Percentiles rank a stretch among this genome's conserved stretches.
Conservation (phyloP, 495 filamentous ascomycete genomes). For the Neurospora sp. region DNA sequence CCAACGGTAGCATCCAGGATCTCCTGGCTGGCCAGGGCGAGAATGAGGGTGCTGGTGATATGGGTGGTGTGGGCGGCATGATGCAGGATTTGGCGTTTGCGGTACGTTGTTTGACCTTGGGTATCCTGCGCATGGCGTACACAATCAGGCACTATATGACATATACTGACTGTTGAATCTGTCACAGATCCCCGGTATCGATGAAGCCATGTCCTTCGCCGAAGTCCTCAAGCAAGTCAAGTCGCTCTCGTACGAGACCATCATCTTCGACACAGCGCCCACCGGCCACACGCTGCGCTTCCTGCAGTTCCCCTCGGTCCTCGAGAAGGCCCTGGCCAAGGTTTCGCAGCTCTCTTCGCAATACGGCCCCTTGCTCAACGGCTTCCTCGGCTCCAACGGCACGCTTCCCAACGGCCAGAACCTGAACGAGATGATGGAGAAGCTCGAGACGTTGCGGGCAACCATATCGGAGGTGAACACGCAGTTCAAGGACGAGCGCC, state of each 20-base stretch:
- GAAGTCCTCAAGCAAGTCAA: constrained; percentile 99
- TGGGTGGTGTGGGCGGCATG: constrained; percentile 57
- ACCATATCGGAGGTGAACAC: constrained; percentile 94
- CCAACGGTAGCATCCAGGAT: constrained; percentile 96
- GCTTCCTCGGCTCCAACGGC: constrained; percentile 76
- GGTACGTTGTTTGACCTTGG: constrained; percentile 27
- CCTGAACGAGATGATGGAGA: constrained; percentile 81
- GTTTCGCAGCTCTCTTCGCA: constrained; percentile 86
- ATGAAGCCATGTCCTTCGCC: constrained; percentile 99
- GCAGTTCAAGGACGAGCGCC: constrained; percentile 92
- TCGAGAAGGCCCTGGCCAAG: constrained; percentile 97
- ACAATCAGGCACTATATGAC: not conserved
- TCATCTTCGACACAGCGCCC: constrained; percentile 97
- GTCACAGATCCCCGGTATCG: constrained; percentile 85
- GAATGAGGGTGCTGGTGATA: constrained; percentile 47
- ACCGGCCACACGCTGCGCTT: constrained; percentile 99
- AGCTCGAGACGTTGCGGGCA: constrained; percentile 83
- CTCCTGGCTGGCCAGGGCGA: constrained; percentile 75
- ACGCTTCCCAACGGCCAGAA: constrained; percentile 78
- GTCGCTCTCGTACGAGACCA: constrained; percentile 94
- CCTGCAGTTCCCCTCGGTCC: constrained; percentile 94
- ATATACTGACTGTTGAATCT: not conserved
- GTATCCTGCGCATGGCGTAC: not conserved
- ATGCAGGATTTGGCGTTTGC: constrained; percentile 58
- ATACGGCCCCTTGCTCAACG: constrained; percentile 93